Evolutionary conservation across 371 early-diverging fungal species (phyloP).

Genomic region (Smittium culicis): DNA sequence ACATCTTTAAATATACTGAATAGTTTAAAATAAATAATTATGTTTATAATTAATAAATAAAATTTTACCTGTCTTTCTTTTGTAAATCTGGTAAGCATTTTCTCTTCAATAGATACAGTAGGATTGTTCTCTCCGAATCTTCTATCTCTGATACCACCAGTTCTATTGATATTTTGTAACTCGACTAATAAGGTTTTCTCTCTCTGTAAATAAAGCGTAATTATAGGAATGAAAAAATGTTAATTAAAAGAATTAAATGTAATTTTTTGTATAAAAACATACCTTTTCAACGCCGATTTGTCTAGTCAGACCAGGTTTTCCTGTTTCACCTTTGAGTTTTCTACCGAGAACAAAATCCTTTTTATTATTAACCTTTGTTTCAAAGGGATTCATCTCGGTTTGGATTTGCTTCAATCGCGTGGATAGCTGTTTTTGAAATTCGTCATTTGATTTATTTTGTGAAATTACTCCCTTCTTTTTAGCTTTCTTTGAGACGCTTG

Average conservation of each 20-base stretch:
- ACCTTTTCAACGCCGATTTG: constrained; percentile 73
- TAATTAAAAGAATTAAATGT: too few relatives aligned
- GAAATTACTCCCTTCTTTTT: too few relatives aligned
- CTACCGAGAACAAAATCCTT: constrained; percentile 83
- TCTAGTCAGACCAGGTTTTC: constrained; percentile 64
- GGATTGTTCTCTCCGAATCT: constrained; percentile 90
- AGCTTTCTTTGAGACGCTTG: too few relatives aligned
- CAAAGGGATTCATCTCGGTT: constrained; percentile 67
- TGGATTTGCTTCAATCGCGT: constrained; percentile 22
- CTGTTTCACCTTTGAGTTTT: constrained; percentile 64
- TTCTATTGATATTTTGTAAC: constrained; percentile 47
- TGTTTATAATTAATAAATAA: constrained; percentile 23
- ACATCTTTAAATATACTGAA: too few relatives aligned
- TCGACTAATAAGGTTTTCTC: constrained; percentile 70
- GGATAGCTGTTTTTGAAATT: constrained; percentile 29
- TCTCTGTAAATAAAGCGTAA: too few relatives aligned
- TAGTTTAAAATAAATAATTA: too few relatives aligned
- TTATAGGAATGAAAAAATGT: too few relatives aligned
- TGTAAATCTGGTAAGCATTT: constrained; percentile 88
- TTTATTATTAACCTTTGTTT: constrained; percentile 52
- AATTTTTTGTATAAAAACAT: too few relatives aligned
- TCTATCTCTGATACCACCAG: constrained; percentile 71
- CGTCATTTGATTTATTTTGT: too few relatives aligned
- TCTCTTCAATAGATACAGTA: constrained; percentile 80
- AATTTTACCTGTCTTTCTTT: constrained; percentile 50